Percentiles rank a stretch among this genome's conserved stretches.
Conservation (phyloP, 2,329 filamentous ascomycete species). For the Botryotinia convoluta region DNA sequence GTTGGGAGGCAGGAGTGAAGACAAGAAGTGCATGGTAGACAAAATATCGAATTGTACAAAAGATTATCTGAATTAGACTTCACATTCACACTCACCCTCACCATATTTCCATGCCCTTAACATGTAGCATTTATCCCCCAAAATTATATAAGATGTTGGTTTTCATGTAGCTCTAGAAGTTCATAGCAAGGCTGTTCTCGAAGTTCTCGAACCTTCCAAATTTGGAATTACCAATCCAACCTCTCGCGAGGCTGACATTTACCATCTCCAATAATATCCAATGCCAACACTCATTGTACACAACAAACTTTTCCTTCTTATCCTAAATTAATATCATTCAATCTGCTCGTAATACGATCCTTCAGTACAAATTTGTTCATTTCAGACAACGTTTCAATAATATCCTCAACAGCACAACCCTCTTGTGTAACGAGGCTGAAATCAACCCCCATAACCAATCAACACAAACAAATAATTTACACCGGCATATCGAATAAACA, state of each 20-base stretch:
- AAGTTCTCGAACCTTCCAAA: constrained; percentile 13
- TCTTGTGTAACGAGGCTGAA: constrained; percentile 1
- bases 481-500: background rate
- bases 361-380: background rate
- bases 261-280: background rate
- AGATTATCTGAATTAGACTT: constrained; percentile 19
- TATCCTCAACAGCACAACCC: background rate
- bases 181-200: background rate
- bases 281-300: background rate
- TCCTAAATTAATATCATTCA: background rate
- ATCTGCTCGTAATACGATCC: background rate
- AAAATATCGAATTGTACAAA: constrained; percentile 21
- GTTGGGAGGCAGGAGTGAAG: background rate
- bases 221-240: constrained; percentile 11
- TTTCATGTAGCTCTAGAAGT: background rate
- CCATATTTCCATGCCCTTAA: background rate
- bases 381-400: background rate
- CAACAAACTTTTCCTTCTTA: background rate
- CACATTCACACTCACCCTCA: background rate
- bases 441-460: background rate
- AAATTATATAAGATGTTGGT: background rate
- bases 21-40: constrained; percentile 11
- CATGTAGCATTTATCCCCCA: background rate
- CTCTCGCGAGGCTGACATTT: constrained; percentile 1
- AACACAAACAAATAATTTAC: background rate